phyloP scores from a whole-genome alignment of 2,329 filamentous ascomycete genomes.

The Arachnomyces sp. region DNA sequence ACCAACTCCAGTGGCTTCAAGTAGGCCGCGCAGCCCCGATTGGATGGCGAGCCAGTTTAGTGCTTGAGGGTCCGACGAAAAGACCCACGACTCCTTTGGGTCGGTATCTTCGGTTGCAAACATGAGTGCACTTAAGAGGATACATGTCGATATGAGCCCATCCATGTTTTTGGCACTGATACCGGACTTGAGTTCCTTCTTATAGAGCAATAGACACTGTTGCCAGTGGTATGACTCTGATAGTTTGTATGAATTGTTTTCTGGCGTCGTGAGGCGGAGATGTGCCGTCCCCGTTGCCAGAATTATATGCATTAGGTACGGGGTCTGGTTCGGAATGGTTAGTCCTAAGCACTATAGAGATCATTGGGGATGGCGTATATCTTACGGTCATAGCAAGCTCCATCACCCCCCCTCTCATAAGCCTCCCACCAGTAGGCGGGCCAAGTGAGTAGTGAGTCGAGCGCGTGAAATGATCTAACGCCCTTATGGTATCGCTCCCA shows the following conservation, averaged over 20 bases:
- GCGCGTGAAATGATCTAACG: conserved; percentile 24
- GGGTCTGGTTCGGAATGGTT: conserved; percentile 17
- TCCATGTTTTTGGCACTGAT: conserved; percentile 29
- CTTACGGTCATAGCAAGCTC: conserved; percentile 25
- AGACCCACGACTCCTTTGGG: conserved; percentile 28
- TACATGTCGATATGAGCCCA: conserved; percentile 29
- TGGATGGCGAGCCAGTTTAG: conserved; percentile 32
- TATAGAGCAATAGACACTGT: conserved; percentile 27
- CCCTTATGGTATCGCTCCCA: conserved; percentile 10
- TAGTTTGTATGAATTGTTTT: conserved; percentile 19
- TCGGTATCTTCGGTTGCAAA: conserved; percentile 24
- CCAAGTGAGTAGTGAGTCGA: conserved; percentile 11
- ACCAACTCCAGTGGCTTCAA: conserved; percentile 18
- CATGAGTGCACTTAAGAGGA: conserved; percentile 29
- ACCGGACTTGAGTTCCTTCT: conserved; percentile 20
- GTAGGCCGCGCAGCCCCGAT: conserved; percentile 25
- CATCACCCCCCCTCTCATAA: conserved; percentile 20
- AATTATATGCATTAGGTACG: conserved; percentile 31
- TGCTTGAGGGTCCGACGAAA: conserved; percentile 22
- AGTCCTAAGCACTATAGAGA: neutral
- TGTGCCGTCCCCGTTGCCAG: conserved; percentile 25
- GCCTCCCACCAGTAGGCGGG: conserved; percentile 9
- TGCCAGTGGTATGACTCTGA: conserved; percentile 32
- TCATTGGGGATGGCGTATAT: neutral
- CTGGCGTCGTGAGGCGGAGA: conserved; percentile 20